Percentiles rank a stretch among this genome's conserved stretches.
Conservation (phyloP, 73 alveolate species). For the Paramecium primaurelia region DNA sequence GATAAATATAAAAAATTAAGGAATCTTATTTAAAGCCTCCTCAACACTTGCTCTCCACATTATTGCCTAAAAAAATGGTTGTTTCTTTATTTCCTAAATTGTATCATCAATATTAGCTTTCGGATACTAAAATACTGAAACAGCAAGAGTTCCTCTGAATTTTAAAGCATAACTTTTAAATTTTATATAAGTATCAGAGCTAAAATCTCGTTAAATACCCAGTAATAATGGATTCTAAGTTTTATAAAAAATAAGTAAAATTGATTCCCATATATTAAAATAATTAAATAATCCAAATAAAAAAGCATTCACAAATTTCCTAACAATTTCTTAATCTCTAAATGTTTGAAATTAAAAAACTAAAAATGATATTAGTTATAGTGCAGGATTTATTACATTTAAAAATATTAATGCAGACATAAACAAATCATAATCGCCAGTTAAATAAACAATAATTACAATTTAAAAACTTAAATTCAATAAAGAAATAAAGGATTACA, state of each 20-base stretch:
- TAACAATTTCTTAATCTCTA: no score
- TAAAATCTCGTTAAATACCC: no score
- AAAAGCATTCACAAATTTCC: no score
- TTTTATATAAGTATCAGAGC: neutral
- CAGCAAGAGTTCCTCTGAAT: neutral
- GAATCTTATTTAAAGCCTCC: neutral
- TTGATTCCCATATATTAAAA: neutral
- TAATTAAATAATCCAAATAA: neutral
- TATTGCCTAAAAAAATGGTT: neutral
- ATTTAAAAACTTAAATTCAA: neutral
- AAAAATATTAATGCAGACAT: neutral
- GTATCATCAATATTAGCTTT: neutral
- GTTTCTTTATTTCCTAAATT: neutral
- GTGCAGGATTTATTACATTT: neutral
- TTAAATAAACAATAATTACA: neutral
- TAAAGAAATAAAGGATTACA: neutral
- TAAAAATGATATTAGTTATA: neutral
- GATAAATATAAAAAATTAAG: neutral
- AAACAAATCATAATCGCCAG: neutral
- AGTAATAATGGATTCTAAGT: no score
- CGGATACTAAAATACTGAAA: neutral
- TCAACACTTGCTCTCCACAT: neutral
- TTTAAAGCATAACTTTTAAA: neutral
- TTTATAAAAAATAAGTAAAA: no score
- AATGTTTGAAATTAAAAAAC: no score